A percentile compares a stretch with the other conserved stretches of the same genome.
These are phyloP conservation scores for Acanthamoeba castellanii DNA, from an alignment of 208 protist species.

Conservation along the genomic window DNA sequence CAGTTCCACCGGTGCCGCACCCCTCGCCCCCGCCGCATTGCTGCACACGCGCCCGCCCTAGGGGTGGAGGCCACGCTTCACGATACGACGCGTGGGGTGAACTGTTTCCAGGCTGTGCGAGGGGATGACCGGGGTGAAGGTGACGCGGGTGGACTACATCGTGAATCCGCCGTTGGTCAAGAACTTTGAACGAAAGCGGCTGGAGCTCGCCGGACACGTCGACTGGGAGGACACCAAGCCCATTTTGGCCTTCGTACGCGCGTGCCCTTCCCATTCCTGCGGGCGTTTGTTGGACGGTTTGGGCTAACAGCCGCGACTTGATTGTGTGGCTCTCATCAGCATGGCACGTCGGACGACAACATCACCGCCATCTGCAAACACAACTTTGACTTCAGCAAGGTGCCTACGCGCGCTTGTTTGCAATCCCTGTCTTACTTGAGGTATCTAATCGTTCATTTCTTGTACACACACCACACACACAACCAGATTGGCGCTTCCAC, in stretches of 20 bases:
- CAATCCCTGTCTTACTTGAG: no score
- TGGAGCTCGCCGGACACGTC: constrained; percentile 28
- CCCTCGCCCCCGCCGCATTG: neutral
- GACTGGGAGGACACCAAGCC: constrained; percentile 72
- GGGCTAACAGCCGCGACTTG: no score
- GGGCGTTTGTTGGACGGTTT: no score
- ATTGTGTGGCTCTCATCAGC: no score
- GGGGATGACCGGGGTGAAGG: constrained; percentile 12
- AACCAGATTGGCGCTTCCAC: constrained; percentile 32
- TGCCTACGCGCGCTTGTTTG: no score
- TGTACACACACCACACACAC: no score
- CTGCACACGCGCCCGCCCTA: neutral
- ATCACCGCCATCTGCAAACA: constrained; percentile 15
- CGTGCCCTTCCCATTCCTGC: neutral
- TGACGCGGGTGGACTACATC: constrained; percentile 49
- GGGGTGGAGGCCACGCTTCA: no score
- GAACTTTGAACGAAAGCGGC: constrained; percentile 53
- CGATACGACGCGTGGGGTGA: neutral
- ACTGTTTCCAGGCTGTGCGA: constrained; percentile 37
- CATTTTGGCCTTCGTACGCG: constrained; percentile 17
- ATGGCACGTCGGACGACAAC: constrained; percentile 43
- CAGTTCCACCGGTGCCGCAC: constrained; percentile 36
- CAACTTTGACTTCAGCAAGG: constrained; percentile 70
- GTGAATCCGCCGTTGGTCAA: constrained; percentile 52
- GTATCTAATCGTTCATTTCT: no score